Conservation (phyloP, 108 stramenopile genomes). For the Conticribra guillardii region DNA sequence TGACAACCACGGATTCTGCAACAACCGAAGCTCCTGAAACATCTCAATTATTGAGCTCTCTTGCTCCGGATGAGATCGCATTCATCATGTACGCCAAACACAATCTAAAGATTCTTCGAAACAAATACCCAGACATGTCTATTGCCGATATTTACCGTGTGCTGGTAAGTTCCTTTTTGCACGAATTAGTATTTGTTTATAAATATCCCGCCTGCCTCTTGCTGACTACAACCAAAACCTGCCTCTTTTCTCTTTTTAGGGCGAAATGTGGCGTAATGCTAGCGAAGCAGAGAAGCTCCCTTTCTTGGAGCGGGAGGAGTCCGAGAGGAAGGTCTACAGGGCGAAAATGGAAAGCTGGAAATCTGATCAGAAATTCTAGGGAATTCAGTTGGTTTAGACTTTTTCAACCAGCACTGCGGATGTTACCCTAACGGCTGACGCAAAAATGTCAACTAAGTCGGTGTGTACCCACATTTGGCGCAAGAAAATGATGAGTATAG, state of each 20-base stretch:
- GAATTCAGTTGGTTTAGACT: no score
- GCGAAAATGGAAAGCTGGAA: conserved; percentile 40
- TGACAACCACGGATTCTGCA: no score
- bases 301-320: conserved; percentile 39
- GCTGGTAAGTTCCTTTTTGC: not conserved
- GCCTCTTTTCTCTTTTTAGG: no score
- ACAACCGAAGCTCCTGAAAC: no score
- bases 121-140: conserved; percentile 11
- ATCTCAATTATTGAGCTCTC: no score
- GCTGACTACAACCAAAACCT: not conserved
- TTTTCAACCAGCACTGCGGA: no score
- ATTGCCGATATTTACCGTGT: conserved; percentile 23
- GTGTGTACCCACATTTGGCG: no score
- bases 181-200: not conserved
- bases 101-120: conserved; percentile 37
- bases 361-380: conserved; percentile 42
- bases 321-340: conserved; percentile 38
- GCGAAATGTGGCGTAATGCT: conserved; percentile 9
- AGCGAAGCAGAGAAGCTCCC: conserved; percentile 28
- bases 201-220: not conserved
- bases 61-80: no score
- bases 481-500: no score
- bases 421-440: no score
- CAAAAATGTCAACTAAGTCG: no score
- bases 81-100: conserved; percentile 38